Base-by-base conservation (phyloP, 768 basidiomycete genomes). In the Mycena latifolia region DNA sequence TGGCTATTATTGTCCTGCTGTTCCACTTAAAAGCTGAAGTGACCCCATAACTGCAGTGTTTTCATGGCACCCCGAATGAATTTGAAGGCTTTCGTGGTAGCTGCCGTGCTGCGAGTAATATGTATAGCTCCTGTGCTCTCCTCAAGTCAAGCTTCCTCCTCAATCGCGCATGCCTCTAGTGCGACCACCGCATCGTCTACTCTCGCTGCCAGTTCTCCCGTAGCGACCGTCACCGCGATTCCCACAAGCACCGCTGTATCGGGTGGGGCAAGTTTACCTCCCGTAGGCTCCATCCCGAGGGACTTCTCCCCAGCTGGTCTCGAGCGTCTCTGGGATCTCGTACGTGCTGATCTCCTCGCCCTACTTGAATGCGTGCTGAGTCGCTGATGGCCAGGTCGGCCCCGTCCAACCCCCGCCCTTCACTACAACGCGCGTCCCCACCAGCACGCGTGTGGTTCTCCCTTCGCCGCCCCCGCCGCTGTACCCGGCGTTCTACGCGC, bases 401-500 rank as follows among this genome's bases (percentile, higher is more conserved):
- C 77, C 81, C 10, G 81, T 84, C 25, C 73, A 81, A 65, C 63
- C 78, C 24, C 82, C 82, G 17, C 83, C 83, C 41, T 81, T 84
- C 69, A 84, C 82, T 6, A 85, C 84, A 1, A 84, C 83, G 3
- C 73, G 74, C 17, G 74, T 79, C 7, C 35, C 82, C 80, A 20
- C 71, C 73, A 60, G 70, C 78, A 22, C 82, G 78, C 3, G 75
- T 8, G 65, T 84, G 25, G 62, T 77, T 6, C 63, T 83, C 15
- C 84, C 84, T 11, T 82, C 83, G 5, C 69, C 82, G 11, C 84
- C 82, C 25, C 84, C 82, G 8, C 68, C 79, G 0, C 74, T 85
- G 4, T 85, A 85, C 59, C 84, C 84, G 0, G 72, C 79, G 2
- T 85, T 83, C 80, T 85, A 79, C 64, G 74, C 84, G 5, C 82